Base-by-base conservation (phyloP, 2,329 filamentous ascomycete species). In the Emmonsiellopsis sp. region DNA sequence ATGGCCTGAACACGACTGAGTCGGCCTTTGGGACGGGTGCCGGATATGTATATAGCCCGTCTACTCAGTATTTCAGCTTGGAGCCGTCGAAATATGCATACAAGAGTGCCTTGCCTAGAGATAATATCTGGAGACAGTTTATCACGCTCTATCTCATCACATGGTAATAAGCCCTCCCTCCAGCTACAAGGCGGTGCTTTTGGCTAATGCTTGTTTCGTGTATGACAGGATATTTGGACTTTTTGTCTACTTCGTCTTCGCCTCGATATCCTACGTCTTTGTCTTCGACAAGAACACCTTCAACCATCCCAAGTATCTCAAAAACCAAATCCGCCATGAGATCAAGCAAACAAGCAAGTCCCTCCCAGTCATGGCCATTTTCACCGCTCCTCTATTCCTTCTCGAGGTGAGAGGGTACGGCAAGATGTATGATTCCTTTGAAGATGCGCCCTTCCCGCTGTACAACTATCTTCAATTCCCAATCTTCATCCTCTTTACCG, bases 241-340 rank as follows among this genome's bases (percentile, higher is more conserved):
- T 35, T 59, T 90, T 46, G 77, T 93, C 53, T 97, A 96, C 79
- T 95, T 92, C 70, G 63, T 88, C 59, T 89, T 89, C 67, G 87
- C 91, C 3, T 79, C 84, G 5, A 77, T 94, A 15, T 95, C 90
- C 13, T 97, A 94, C 73, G 64, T 85, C 65, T 86, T 95, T 73
- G 79, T 96, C 66, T 96, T 95, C 75, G 91, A 96, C 73, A 93
- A 96, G 72, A 80, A 83, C 42, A 93, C 88, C 44, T 83, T 92
- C 72, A 77, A 89, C 51, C 92, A 97, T 70, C 92, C 92, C 47
- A 93, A 93, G 67, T 97, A 92, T 71, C 85, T 96, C 66, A 94
- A 93, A 75, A 92, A 95, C 73, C 92, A 96, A 71, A 85, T 96
- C 59, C 76, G 79, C 55, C 80, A 90, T 63, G 92, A 97, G 70